Evolutionary conservation across 495 filamentous ascomycete genomes (phyloP), one percentile per base, ranked within the genome.

Genomic region (Daldinia childiae): DNA sequence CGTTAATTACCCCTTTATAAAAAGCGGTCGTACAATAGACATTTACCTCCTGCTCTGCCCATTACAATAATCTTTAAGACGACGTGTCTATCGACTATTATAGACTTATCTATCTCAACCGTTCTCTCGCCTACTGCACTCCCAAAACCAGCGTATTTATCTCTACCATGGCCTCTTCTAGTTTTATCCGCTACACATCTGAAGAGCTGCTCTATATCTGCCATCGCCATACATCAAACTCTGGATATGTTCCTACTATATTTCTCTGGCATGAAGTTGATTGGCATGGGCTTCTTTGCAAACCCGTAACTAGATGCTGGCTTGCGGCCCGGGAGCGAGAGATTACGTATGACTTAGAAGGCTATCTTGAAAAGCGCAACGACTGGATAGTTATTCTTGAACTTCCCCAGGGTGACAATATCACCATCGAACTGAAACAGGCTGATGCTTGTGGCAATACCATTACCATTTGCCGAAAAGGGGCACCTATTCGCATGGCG

Each of bases 331-430:
- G 58, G 6, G 65, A 68, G 17, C 24, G 17, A 6, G 34, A 55
- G 38, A 30, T 26, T 5, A 48, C 26, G 3, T 36, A 41, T 24
- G 5, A 11, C 19, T 24, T 32, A n/a, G 15, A 43, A 19, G 50
- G 36, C 6, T 57, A 61, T n/a, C n/a, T 38, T 6, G 57, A 56
- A 15, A 26, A 68, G 26, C 48, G 36, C 17, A 61, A 68, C 58
- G 12, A 45, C 26, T 68, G 65, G 58, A 29, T 68, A 17, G 34
- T 68, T 21, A 34, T 68, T n/a, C 57, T 68, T 11, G 65, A 68
- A 38, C 24, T 55, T 15, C 34, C 17, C 7, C 26, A 32, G 0
- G 19, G 6, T 11, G 26, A 48, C 3, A 68, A 41, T 12, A 19
- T 62, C 1, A 61, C 65, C 12, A 62, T 68, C 50, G 65, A 68